phyloP scores from a whole-genome alignment of 2,329 filamentous ascomycete species.

The Apiospora saccharicola region DNA sequence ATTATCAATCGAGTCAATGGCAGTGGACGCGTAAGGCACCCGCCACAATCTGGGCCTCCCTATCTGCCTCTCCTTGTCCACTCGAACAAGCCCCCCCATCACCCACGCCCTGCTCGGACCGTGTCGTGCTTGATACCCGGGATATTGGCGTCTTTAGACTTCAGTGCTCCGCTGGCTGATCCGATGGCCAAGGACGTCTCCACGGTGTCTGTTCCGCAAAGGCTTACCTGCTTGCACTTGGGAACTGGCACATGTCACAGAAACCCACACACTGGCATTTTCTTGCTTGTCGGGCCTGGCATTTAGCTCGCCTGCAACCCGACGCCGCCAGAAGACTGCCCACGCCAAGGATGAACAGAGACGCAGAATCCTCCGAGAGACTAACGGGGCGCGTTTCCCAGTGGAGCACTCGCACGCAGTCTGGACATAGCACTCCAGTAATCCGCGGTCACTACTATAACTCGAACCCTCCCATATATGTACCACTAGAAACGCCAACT shows the following conservation, averaged over 20 bases:
- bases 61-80: neutral
- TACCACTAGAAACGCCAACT: neutral
- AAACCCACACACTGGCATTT: neutral
- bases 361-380: neutral
- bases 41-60: neutral
- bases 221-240: neutral
- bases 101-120: conserved; percentile 2
- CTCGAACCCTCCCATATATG: neutral
- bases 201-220: neutral
- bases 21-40: conserved; percentile 5
- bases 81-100: neutral
- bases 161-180: neutral
- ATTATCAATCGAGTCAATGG: neutral
- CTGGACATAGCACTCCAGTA: neutral
- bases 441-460: neutral
- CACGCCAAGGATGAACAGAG: neutral
- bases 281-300: neutral
- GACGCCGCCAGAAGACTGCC: conserved; percentile 15
- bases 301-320: neutral
- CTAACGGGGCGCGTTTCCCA: neutral
- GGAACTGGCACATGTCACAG: neutral
- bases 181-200: neutral
- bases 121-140: conserved; percentile 1
- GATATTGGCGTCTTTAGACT: conserved; percentile 14
- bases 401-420: neutral